phyloP scores from a whole-genome alignment of 2,329 filamentous ascomycete species.

The Penicillium sclerotiorum region DNA sequence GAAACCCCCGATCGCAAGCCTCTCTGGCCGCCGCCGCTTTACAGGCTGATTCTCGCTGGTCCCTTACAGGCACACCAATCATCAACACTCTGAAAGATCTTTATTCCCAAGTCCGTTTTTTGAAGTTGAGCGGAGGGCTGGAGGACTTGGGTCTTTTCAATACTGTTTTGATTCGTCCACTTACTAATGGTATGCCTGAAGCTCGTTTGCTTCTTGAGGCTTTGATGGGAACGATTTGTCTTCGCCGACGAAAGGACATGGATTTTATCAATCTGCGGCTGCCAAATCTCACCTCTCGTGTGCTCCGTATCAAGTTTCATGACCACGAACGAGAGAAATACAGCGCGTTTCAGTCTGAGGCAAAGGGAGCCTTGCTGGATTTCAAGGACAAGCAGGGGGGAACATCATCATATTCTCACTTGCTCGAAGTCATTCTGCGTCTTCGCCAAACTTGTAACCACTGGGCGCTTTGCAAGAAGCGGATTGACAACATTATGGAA shows the following conservation, averaged over 20 bases:
- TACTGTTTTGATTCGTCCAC: slow-evolving; percentile 67
- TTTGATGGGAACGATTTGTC: slow-evolving; percentile 77
- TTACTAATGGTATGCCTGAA: slow-evolving; percentile 59
- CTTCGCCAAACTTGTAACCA: slow-evolving; percentile 87
- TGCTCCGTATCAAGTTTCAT: slow-evolving; percentile 74
- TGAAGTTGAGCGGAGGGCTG: slow-evolving; percentile 74
- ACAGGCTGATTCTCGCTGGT: slow-evolving; percentile 74
- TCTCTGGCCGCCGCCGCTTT: slow-evolving; percentile 69
- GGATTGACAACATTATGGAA: slow-evolving; percentile 71
- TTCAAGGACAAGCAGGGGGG: slow-evolving; percentile 54
- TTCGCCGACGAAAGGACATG: slow-evolving; percentile 87
- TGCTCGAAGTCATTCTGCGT: slow-evolving; percentile 79
- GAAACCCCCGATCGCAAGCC: slow-evolving; percentile 74
- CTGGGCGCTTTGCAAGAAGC: slow-evolving; percentile 77
- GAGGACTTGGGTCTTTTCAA: slow-evolving; percentile 75
- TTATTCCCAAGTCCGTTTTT: slow-evolving; percentile 76
- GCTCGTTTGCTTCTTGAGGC: slow-evolving; percentile 70
- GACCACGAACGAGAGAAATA: slow-evolving; percentile 77
- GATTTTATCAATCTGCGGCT: slow-evolving; percentile 79
- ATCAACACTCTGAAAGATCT: slow-evolving; percentile 81
- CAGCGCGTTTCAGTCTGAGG: slow-evolving; percentile 72
- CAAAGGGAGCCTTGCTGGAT: slow-evolving; percentile 68
- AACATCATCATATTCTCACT: slow-evolving; percentile 68
- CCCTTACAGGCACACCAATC: slow-evolving; percentile 78
- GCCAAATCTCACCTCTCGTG: slow-evolving; percentile 74